phyloP scores from a whole-genome alignment of 345 rosid genomes.

The Populus nigra region DNA sequence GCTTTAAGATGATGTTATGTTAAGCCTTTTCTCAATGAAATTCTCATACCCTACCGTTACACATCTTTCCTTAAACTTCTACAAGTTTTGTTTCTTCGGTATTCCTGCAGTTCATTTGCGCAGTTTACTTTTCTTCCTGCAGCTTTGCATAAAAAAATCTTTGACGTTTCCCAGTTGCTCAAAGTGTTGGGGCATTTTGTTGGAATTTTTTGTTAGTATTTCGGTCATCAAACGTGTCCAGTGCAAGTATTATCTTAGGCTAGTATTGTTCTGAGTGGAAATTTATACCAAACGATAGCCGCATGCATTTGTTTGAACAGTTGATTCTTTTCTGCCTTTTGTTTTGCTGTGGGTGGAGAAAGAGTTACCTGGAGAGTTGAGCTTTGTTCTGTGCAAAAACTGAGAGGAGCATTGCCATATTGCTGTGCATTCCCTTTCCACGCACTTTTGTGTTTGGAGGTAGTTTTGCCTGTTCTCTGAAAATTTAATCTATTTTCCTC shows the following conservation, averaged over 20 bases:
- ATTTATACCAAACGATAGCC: not conserved
- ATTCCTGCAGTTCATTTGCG: not conserved
- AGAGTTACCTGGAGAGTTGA: not conserved
- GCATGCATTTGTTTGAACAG: not conserved
- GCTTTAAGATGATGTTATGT: not conserved
- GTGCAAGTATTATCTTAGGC: not conserved
- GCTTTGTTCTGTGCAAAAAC: not conserved
- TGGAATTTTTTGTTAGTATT: not conserved
- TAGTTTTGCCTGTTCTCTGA: too few relatives aligned
- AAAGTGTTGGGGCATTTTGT: not conserved
- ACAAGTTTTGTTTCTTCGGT: not conserved
- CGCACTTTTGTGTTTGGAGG: too few relatives aligned
- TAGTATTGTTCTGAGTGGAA: not conserved
- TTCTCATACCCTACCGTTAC: not conserved
- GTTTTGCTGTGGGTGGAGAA: not conserved
- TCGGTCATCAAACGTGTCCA: not conserved
- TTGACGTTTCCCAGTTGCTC: not conserved
- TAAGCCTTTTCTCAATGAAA: not conserved
- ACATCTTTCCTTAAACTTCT: not conserved
- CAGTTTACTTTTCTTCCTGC: not conserved
- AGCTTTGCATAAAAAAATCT: not conserved
- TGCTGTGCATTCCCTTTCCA: not conserved
- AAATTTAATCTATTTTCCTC: too few relatives aligned
- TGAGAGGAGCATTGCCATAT: not conserved
- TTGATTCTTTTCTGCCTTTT: not conserved